Conservation (phyloP, 2,329 filamentous ascomycete genomes). For the Phoma herbarum region DNA sequence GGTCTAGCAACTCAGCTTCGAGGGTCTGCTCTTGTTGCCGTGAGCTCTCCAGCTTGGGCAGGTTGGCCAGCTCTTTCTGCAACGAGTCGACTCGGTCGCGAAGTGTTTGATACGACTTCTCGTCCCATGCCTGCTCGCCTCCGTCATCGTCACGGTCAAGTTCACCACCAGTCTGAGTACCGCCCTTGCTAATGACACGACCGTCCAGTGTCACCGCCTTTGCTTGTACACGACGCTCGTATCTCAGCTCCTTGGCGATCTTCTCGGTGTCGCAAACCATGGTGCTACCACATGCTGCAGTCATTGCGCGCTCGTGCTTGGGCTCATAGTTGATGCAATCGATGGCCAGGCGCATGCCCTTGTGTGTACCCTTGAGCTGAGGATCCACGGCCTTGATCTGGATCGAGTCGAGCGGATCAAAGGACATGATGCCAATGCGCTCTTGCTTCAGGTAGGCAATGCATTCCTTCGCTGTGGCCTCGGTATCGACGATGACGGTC, state of each 20-base stretch:
- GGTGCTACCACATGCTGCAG: slow-evolving; percentile 92
- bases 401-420: slow-evolving; percentile 96
- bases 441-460: slow-evolving; percentile 94
- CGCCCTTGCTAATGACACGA: slow-evolving; percentile 96
- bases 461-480: slow-evolving; percentile 92
- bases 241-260: slow-evolving; percentile 89
- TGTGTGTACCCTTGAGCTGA: slow-evolving; percentile 86
- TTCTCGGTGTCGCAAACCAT: slow-evolving; percentile 91
- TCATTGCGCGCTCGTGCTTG: slow-evolving; percentile 88
- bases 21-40: slow-evolving; percentile 81
- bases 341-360: slow-evolving; percentile 85
- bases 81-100: slow-evolving; percentile 78
- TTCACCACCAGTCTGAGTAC: slow-evolving; percentile 94
- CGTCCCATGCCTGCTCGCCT: slow-evolving; percentile 84
- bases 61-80: slow-evolving; percentile 76
- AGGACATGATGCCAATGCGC: slow-evolving; percentile 85
- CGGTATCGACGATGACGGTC: slow-evolving; percentile 91
- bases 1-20: slow-evolving; percentile 78
- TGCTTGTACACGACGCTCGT: slow-evolving; percentile 82
- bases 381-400: slow-evolving; percentile 92
- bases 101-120: slow-evolving; percentile 87
- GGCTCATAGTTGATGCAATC: slow-evolving; percentile 96
- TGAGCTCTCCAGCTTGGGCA: slow-evolving; percentile 80
- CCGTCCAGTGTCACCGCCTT: slow-evolving; percentile 96
- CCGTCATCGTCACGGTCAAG: slow-evolving; percentile 71